A percentile compares a stretch with the other conserved stretches of the same genome.
Evolutionary conservation across 2,329 filamentous ascomycete genomes (phyloP).

Genomic region (Colletotrichum viniferum): DNA sequence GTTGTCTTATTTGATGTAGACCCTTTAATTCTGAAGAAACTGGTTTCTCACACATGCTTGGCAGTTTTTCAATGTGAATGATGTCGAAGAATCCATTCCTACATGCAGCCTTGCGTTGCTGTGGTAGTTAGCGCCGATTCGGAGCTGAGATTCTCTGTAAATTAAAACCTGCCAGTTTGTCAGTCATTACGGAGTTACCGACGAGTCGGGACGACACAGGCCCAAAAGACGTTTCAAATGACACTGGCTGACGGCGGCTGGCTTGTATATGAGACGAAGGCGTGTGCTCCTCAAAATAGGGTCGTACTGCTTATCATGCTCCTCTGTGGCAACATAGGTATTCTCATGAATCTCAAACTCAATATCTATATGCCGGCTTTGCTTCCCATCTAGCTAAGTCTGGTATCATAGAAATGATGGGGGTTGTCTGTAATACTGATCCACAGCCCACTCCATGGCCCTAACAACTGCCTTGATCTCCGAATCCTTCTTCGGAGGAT

Average conservation of each 20-base stretch:
- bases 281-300: neutral
- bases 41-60: rapidly evolving
- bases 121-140: neutral
- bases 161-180: rapidly evolving
- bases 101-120: neutral
- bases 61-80: neutral
- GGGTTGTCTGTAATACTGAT: slow-evolving; percentile 3
- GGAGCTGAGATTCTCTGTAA: neutral
- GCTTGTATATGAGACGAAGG: neutral
- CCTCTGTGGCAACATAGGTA: neutral
- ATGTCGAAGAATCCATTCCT: rapidly evolving
- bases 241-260: neutral
- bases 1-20: neutral
- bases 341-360: neutral
- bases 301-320: neutral
- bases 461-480: slow-evolving; percentile 12
- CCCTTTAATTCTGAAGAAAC: neutral
- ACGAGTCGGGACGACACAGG: neutral
- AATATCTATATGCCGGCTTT: neutral
- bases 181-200: rapidly evolving
- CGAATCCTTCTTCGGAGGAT: slow-evolving; percentile 1
- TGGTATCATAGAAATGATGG: neutral
- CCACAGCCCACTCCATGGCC: slow-evolving; percentile 19
- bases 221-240: neutral
- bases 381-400: neutral